Conservation (phyloP, 169 alveolate genomes). For the Babesia bovis region DNA sequence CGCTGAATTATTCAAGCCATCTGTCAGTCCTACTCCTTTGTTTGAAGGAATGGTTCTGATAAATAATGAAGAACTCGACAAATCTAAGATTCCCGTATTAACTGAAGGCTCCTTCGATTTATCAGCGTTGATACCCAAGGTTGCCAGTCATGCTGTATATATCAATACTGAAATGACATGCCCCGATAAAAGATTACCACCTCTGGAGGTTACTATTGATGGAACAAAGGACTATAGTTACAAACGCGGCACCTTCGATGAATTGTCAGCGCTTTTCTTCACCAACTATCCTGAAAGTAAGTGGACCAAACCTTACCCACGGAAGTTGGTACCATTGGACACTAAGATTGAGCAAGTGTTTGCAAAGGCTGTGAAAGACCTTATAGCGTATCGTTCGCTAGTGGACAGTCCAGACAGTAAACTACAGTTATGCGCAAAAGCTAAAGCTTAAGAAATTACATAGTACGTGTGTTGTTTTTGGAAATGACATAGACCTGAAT, state of each 20-base stretch:
- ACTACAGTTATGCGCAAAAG: background rate
- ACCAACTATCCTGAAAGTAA: background rate
- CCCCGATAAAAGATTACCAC: background rate
- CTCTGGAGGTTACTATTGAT: background rate
- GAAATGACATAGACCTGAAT: conserved; percentile 41
- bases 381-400: background rate
- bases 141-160: conserved; percentile 19
- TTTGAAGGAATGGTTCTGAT: background rate
- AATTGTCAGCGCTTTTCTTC: background rate
- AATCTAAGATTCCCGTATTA: background rate
- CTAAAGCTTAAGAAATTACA: conserved; percentile 4
- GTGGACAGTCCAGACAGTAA: background rate
- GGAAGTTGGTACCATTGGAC: background rate
- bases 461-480: background rate
- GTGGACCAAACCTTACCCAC: background rate
- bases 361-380: conserved; percentile 1
- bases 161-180: conserved; percentile 18
- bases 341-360: background rate
- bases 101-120: background rate
- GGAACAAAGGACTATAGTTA: background rate
- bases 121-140: too few relatives aligned
- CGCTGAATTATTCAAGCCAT: background rate
- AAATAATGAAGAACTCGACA: background rate
- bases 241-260: background rate
- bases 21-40: background rate